These are phyloP conservation scores for Aureobasidium subglaciale DNA, from an alignment of 2,329 filamentous ascomycete genomes.

Conservation along the genomic window DNA sequence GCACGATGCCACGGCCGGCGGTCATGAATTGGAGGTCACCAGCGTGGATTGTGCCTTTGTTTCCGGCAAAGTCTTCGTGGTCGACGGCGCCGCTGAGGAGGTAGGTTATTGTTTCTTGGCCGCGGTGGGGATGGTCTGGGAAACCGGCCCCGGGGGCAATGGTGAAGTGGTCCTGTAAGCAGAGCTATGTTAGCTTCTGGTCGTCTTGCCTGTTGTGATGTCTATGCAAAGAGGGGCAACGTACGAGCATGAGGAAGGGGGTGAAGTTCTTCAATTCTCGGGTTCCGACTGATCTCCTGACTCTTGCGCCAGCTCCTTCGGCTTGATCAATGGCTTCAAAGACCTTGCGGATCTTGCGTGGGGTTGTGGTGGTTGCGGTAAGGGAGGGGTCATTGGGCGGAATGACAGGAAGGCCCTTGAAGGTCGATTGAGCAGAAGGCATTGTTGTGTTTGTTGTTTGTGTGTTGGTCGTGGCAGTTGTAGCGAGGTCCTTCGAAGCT, in stretches of 20 bases:
- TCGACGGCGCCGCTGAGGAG: conserved; percentile 78
- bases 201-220: neutral
- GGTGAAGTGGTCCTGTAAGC: conserved; percentile 64
- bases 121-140: conserved; percentile 76
- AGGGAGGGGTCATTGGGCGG: conserved; percentile 36
- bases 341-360: conserved; percentile 71
- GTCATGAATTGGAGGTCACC: conserved; percentile 99
- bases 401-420: conserved; percentile 44
- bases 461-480: neutral
- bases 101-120: conserved; percentile 88
- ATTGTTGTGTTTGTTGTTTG: conserved; percentile 25
- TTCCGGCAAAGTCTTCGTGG: conserved; percentile 86
- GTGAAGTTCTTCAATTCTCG: conserved; percentile 76
- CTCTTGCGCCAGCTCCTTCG: conserved; percentile 80
- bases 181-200: neutral
- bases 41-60: conserved; percentile 71
- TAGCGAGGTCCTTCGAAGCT: neutral
- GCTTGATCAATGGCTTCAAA: conserved; percentile 80
- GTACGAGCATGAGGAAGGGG: conserved; percentile 52
- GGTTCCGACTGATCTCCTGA: conserved; percentile 82
- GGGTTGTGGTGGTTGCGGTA: conserved; percentile 54
- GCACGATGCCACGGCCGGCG: conserved; percentile 82
- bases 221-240: neutral
- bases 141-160: conserved; percentile 77
- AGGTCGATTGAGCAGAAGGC: conserved; percentile 26